A percentile compares a stretch with the other conserved stretches of the same genome.
Conservation (phyloP, 768 basidiomycete species). For the Mrakia blollopis region DNA sequence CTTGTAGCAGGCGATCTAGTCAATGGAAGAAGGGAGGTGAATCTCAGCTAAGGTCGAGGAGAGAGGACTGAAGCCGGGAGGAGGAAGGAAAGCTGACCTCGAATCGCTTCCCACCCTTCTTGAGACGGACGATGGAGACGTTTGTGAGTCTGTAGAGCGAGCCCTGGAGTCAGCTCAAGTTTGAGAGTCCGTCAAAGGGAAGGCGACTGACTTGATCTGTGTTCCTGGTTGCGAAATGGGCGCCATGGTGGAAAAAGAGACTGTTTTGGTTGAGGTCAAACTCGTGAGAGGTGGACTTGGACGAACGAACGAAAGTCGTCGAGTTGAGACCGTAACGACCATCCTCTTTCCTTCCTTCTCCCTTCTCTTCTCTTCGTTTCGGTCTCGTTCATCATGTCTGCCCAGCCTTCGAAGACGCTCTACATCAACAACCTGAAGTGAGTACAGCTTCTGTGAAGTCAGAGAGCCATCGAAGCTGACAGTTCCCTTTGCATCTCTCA, state of each 20-base stretch:
- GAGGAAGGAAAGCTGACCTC: conserved; percentile 59
- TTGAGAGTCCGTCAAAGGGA: not conserved
- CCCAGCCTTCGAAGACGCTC: conserved; percentile 31
- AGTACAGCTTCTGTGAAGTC: not conserved
- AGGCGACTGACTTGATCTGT: conserved; percentile 41
- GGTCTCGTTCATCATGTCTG: conserved; percentile 10
- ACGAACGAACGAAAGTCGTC: not conserved
- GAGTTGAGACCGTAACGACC: not conserved
- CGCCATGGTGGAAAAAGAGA: conserved; percentile 30
- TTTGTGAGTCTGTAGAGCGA: conserved; percentile 71
- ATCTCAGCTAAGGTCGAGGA: too few species aligned
- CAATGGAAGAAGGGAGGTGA: not conserved
- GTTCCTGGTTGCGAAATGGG: conserved; percentile 41
- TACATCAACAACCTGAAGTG: conserved; percentile 34
- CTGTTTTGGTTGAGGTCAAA: not conserved
- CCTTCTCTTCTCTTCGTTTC: not conserved
- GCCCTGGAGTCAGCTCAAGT: conserved; percentile 3
- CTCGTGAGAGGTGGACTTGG: not conserved
- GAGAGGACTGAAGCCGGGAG: not conserved
- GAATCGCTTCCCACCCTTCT: conserved; percentile 96
- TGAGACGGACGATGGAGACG: conserved; percentile 89
- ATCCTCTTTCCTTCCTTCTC: not conserved
- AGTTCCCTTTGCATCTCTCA: not conserved
- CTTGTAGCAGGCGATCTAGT: conserved; percentile 93
- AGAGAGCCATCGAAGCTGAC: not conserved